Conservation (phyloP, 108 stramenopile species). For the Skeletonema costatum region DNA sequence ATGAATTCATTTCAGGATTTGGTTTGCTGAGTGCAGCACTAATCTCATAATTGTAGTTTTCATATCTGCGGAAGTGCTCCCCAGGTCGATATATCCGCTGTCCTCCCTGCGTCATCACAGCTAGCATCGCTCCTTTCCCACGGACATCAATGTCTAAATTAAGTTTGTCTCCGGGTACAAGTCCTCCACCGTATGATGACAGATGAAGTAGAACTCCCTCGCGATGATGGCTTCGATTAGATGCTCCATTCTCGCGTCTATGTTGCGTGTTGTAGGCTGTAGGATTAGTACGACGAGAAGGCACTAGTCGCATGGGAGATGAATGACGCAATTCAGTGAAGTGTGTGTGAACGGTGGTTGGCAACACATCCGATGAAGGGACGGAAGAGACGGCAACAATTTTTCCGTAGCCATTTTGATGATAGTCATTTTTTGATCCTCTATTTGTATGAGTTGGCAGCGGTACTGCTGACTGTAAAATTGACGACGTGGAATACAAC, state of each 20-base stretch:
- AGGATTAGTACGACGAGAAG: slow-evolving; percentile 40
- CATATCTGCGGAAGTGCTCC: slow-evolving; percentile 17
- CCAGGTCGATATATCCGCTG: slow-evolving; percentile 65
- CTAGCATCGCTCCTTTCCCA: slow-evolving; percentile 51
- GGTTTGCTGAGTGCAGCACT: not conserved
- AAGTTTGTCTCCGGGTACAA: slow-evolving; percentile 70
- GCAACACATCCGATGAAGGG: not conserved
- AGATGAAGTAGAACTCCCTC: slow-evolving; percentile 69
- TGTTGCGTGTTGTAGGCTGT: not conserved
- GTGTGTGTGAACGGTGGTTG: slow-evolving; percentile 12
- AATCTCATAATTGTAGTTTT: slow-evolving; percentile 12
- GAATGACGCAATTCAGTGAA: slow-evolving; percentile 37
- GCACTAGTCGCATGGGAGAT: slow-evolving; percentile 46
- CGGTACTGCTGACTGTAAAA: no score
- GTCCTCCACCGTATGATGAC: slow-evolving; percentile 79
- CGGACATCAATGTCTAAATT: slow-evolving; percentile 60
- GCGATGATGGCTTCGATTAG: not conserved
- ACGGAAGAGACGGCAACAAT: slow-evolving; percentile 32
- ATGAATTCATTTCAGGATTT: slow-evolving; percentile 2
- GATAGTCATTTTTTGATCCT: slow-evolving; percentile 1
- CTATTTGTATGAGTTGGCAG: not conserved
- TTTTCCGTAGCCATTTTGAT: slow-evolving; percentile 41
- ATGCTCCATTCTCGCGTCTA: no score
- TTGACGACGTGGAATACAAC: no score
- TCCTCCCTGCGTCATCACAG: slow-evolving; percentile 74